Evolutionary conservation across 495 filamentous ascomycete genomes (phyloP).

Genomic region (Penicillium canescens): DNA sequence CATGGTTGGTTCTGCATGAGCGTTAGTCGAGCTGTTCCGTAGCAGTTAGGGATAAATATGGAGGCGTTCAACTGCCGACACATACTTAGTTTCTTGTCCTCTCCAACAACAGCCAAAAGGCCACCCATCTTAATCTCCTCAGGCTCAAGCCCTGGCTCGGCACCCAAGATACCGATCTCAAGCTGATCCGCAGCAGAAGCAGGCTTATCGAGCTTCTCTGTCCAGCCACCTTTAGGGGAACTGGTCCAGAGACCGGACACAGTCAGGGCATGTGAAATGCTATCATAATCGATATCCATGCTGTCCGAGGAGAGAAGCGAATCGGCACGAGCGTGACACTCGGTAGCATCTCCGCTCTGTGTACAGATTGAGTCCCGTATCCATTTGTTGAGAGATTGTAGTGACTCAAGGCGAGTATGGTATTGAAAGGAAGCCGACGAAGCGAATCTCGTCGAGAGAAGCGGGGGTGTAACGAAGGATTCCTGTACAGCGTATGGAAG

Average conservation of each 20-base stretch:
- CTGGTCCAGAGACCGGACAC: slow-evolving; percentile 62
- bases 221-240: slow-evolving; percentile 47
- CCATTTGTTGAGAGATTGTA: slow-evolving; percentile 58
- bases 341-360: slow-evolving; percentile 15
- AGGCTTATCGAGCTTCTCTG: slow-evolving; percentile 43
- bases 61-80: slow-evolving; percentile 4
- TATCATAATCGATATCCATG: slow-evolving; percentile 78
- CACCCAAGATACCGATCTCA: slow-evolving; percentile 81
- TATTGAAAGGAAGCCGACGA: slow-evolving; percentile 69
- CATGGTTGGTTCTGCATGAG: slow-evolving; percentile 60
- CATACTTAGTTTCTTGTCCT: slow-evolving; percentile 68
- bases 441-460: slow-evolving; percentile 65
- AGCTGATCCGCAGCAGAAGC: slow-evolving; percentile 46
- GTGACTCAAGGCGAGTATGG: slow-evolving; percentile 57
- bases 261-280: slow-evolving; percentile 63
- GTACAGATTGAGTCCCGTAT: slow-evolving; percentile 58
- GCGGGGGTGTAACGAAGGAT: slow-evolving; percentile 64
- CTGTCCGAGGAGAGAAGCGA: slow-evolving; percentile 55
- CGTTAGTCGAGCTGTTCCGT: slow-evolving; percentile 3
- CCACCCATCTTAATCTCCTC: slow-evolving; percentile 79
- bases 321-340: slow-evolving; percentile 38
- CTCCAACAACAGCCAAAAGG: slow-evolving; percentile 74
- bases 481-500: slow-evolving; percentile 38
- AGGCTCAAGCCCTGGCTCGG: slow-evolving; percentile 61
- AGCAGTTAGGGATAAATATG: not conserved